Evolutionary conservation across 192 early-diverging fungal species (phyloP).

Genomic region (Podila minutissima): DNA sequence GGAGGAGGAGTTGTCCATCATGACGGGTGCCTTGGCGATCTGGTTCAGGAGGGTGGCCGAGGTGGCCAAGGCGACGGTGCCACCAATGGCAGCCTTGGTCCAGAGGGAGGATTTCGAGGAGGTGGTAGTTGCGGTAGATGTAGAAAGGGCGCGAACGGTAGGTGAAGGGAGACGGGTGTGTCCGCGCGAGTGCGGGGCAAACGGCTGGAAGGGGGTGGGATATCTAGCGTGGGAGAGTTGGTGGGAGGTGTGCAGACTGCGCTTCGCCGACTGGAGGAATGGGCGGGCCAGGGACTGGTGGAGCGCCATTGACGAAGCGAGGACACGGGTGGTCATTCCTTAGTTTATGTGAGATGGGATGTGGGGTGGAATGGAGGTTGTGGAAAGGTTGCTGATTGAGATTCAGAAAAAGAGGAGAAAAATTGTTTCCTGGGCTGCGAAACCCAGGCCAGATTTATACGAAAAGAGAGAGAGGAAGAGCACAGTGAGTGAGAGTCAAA

Average conservation of each 20-base stretch:
- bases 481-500: not conserved
- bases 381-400: not conserved
- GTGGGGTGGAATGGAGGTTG: not conserved
- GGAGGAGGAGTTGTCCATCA: slow-evolving; percentile 9
- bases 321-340: not conserved
- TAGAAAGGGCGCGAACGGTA: not conserved
- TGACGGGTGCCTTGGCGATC: slow-evolving; percentile 27
- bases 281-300: slow-evolving; percentile 1
- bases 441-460: not conserved
- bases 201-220: slow-evolving; percentile 9
- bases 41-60: slow-evolving; percentile 42
- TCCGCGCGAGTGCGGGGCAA: slow-evolving; percentile 9
- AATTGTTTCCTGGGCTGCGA: not conserved
- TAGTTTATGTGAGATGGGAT: not conserved
- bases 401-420: not conserved
- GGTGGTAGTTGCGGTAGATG: not conserved
- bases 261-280: slow-evolving; percentile 1
- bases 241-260: not conserved
- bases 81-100: slow-evolving; percentile 46
- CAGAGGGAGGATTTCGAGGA: slow-evolving; percentile 16
- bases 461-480: not conserved
- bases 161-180: slow-evolving; percentile 13
- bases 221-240: slow-evolving; percentile 1
- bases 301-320: slow-evolving; percentile 3
- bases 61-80: slow-evolving; percentile 41